Base-by-base conservation (phyloP, 805 yeast genomes). In the Nakazawaea pomicola region DNA sequence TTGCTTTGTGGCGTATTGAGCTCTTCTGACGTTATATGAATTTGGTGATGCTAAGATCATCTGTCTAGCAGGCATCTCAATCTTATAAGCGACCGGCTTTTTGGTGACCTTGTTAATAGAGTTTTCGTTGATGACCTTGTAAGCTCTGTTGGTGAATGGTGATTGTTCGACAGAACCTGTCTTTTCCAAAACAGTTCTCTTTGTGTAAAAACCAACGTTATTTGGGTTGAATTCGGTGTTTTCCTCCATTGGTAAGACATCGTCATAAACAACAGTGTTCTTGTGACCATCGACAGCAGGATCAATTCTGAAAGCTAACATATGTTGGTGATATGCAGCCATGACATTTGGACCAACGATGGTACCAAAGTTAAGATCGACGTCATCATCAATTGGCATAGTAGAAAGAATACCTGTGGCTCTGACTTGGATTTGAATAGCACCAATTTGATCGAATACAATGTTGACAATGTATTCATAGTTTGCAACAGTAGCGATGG, bases 371-470 rank as follows among this genome's bases (percentile, higher is more conserved):
- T 19, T 11, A 48, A 83, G 83, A 47, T 80, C 84, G 47, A 72
- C 74, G 55, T 72, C 78, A 49, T 75, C 80, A 49, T 84, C 91
- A 49, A 83, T 78, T 52, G 89, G 88, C 83, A 81, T 83, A 44
- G 95, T 84, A 24, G 91, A 83, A 51, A 84, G 70, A 55, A 84
- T 84, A 72, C 95, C 95, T 43, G 95, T 84, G 46, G 93, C 93
- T 67, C 91, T 75, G 47, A 82, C 81, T 60, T 85, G 89, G 48
- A 84, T 80, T 49, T 78, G 80, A 52, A 84, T 79, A 41, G 81
- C 79, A 53, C 90, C 95, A 50, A 81, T 87, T 62, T 78, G 87
- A 54, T 79, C 84, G 53, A 84, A 78, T 57, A 82, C 74, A 56
- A 80, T 65, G 64, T 83, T 83, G 51, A 83, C 60, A 50, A 81